A percentile compares a stretch with the other conserved stretches of the same genome.
Evolutionary conservation across 2,329 filamentous ascomycete species (phyloP).

Genomic region (Chaetomiaceae sp.): DNA sequence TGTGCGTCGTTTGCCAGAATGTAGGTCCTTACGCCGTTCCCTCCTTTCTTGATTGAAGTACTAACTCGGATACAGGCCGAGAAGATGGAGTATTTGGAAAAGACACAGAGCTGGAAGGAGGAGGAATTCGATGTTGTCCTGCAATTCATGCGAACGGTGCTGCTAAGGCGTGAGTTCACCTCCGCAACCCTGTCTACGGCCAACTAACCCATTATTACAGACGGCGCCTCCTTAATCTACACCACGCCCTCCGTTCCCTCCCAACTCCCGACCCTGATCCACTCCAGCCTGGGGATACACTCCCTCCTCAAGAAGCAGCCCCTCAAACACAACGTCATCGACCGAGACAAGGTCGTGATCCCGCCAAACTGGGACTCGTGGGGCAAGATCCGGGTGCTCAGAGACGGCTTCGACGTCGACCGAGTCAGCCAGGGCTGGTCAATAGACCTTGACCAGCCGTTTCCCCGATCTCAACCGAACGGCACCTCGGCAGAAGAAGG

Average conservation of each 20-base stretch:
- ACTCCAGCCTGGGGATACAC: conserved; percentile 81
- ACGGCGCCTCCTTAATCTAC: conserved; percentile 81
- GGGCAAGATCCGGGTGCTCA: conserved; percentile 90
- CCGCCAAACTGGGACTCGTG: conserved; percentile 98
- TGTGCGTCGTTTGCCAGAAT: conserved; percentile 95
- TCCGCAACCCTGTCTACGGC: neutral
- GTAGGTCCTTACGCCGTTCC: conserved; percentile 42
- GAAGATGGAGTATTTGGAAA: conserved; percentile 86
- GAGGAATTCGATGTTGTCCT: conserved; percentile 94
- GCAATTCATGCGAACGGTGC: conserved; percentile 83
- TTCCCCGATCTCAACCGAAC: conserved; percentile 33
- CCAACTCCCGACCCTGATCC: conserved; percentile 72
- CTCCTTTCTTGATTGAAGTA: neutral
- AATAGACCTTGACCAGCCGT: conserved; percentile 66
- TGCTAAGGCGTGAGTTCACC: conserved; percentile 69
- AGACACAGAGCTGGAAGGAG: conserved; percentile 89
- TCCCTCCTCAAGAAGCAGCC: conserved; percentile 74
- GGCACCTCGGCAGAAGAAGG: conserved; percentile 23
- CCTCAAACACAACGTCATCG: conserved; percentile 86
- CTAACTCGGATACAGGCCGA: conserved; percentile 57
- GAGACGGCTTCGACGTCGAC: conserved; percentile 91
- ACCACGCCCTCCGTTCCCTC: conserved; percentile 72
- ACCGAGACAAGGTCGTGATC: conserved; percentile 88
- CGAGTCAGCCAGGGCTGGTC: conserved; percentile 80
- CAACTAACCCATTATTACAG: conserved; percentile 40